phyloP scores from a whole-genome alignment of 2,329 filamentous ascomycete species.

The Calonectria henricotiae region DNA sequence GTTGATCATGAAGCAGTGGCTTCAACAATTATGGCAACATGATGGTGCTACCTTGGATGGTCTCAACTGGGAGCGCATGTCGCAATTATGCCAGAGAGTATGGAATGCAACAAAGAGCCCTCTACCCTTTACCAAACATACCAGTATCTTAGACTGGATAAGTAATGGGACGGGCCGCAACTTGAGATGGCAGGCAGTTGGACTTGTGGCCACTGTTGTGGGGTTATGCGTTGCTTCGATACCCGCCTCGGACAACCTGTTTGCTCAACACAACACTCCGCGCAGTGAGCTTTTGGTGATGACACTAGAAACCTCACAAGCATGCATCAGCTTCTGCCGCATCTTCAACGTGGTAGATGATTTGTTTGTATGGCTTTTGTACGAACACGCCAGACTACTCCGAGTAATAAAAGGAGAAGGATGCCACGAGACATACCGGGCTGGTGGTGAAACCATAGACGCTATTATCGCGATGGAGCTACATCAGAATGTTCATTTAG shows the following conservation, averaged over 20 bases:
- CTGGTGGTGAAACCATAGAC: conserved; percentile 20
- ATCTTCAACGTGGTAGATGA: conserved; percentile 19
- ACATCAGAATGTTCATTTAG: background rate
- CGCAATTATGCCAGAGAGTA: background rate
- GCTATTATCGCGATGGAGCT: conserved; percentile 4
- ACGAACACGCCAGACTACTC: conserved; percentile 9
- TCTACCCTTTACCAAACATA: background rate
- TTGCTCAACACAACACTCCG: background rate
- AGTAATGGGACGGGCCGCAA: background rate
- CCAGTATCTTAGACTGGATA: conserved; percentile 3
- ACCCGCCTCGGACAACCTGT: background rate
- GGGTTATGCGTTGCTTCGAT: background rate
- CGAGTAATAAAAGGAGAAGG: conserved; percentile 21
- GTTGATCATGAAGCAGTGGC: conserved; percentile 20
- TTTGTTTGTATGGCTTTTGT: conserved; percentile 19
- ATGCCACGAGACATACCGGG: conserved; percentile 21
- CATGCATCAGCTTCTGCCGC: conserved; percentile 16
- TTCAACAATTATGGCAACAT: conserved; percentile 11
- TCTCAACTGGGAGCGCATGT: background rate
- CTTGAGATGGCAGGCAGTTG: conserved; percentile 26
- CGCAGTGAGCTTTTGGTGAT: background rate
- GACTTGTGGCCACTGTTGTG: conserved; percentile 20
- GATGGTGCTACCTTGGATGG: background rate
- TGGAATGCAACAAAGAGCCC: conserved; percentile 5
- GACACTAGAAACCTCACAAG: conserved; percentile 5